Conservation (phyloP, 768 basidiomycete genomes). For the Lyophyllum decastes region DNA sequence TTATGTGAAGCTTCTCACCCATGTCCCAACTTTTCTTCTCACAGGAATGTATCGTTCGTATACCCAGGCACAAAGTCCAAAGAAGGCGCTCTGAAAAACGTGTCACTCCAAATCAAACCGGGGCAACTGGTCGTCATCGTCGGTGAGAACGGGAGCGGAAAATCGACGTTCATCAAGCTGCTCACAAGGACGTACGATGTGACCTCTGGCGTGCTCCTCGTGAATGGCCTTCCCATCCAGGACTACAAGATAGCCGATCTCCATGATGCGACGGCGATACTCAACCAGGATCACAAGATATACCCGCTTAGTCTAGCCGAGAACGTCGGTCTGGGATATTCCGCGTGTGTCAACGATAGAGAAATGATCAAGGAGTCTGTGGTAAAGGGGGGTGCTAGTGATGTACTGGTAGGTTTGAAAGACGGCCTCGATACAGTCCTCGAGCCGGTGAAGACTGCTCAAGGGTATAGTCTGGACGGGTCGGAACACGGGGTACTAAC, state of each 20-base stretch:
- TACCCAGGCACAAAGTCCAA: slow-evolving; percentile 45
- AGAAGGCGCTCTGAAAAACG: slow-evolving; percentile 33
- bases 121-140: slow-evolving; percentile 58
- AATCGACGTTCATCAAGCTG: slow-evolving; percentile 52
- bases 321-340: slow-evolving; percentile 36
- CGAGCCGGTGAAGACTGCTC: slow-evolving; percentile 8
- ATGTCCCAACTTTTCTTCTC: not conserved
- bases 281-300: slow-evolving; percentile 48
- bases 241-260: slow-evolving; percentile 40
- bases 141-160: slow-evolving; percentile 56
- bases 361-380: slow-evolving; percentile 29
- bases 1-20: not conserved
- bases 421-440: slow-evolving; percentile 19
- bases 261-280: slow-evolving; percentile 44
- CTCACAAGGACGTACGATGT: slow-evolving; percentile 50
- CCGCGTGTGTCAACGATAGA: slow-evolving; percentile 12
- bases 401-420: slow-evolving; percentile 7
- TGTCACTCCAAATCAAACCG: slow-evolving; percentile 44
- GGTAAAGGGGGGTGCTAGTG: slow-evolving; percentile 25
- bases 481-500: slow-evolving; percentile 13
- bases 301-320: slow-evolving; percentile 48
- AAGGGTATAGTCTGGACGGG: slow-evolving; percentile 4
- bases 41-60: slow-evolving; percentile 52
- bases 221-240: slow-evolving; percentile 42
- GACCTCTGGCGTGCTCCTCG: slow-evolving; percentile 39